Conservation (phyloP, 352 stramenopile genomes). For the Proteromonas lacertae region DNA sequence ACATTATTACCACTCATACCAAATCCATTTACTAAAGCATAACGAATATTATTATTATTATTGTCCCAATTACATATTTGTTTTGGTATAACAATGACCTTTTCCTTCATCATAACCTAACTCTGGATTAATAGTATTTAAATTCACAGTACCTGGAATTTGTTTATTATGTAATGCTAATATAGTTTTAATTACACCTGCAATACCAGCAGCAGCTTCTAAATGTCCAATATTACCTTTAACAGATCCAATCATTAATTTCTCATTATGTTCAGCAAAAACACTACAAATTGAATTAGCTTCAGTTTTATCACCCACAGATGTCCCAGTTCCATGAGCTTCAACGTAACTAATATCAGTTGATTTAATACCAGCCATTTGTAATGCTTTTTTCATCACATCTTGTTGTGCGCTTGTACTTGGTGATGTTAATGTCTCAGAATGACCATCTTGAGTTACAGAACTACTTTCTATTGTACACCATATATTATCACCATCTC, state of each 20-base stretch:
- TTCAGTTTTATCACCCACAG: conserved; percentile 17
- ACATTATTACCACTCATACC: too few species aligned
- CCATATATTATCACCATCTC: conserved; percentile 1
- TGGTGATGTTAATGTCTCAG: conserved; percentile 14
- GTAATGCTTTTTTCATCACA: conserved; percentile 8
- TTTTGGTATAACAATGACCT: too few species aligned
- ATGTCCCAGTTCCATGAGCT: conserved; percentile 15
- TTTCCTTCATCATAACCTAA: too few species aligned
- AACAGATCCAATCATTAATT: conserved; percentile 12
- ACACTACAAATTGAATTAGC: background rate
- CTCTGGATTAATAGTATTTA: too few species aligned
- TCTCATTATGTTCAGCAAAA: background rate
- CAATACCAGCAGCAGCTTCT: too few species aligned
- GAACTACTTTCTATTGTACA: conserved; percentile 1
- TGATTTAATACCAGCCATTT: background rate
- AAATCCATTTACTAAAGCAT: too few species aligned
- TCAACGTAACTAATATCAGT: conserved; percentile 12
- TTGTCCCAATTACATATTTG: too few species aligned
- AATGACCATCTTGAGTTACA: conserved; percentile 14
- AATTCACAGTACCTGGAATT: too few species aligned
- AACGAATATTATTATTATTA: too few species aligned
- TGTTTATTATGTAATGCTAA: too few species aligned
- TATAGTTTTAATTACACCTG: too few species aligned
- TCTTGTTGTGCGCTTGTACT: conserved; percentile 10
- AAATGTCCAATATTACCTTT: conserved; percentile 20